Evolutionary conservation across 2,329 filamentous ascomycete genomes (phyloP), one percentile per base, ranked within the genome.

Genomic region (Ophiostoma himal-ulmi): DNA sequence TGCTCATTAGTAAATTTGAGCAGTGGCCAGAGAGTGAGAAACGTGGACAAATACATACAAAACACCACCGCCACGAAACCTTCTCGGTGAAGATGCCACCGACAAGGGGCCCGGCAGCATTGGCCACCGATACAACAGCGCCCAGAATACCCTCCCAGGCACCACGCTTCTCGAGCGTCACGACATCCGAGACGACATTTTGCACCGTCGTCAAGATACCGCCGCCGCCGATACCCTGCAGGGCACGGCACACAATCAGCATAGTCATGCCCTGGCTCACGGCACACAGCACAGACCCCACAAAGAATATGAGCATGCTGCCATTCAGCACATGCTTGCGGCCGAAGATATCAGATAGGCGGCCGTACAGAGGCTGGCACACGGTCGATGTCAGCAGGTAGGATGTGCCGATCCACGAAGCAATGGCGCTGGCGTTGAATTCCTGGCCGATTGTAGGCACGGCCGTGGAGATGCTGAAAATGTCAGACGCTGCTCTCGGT

Each of bases 91-190:
- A 57, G 5, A 57, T 22, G 13, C 52, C 52, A 14, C 52, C 52
- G 22, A 57, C 52, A 57, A 57, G 52, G 13, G 52, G 52, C 2
- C 52, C 52, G 13, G 26, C 22, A 22, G 52, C 52, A 26, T 57
- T 57, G n/a, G 72, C 67, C 5, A 72, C 37, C 0, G 72, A 69
- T 8, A 73, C 72, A 3, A 73, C 71, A 0, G 68, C 72, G 2
- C 73, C 73, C 5, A 74, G 68, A 3, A 74, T 72, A 5, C 73
- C 72, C 34, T 74, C 69, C 13, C 70, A 74, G 5, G 62, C 70
- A 13, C 72, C 73, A 20, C 73, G 69, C 67, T 73, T 57, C 4
- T 73, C 60, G 1, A 74, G 69, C 1, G 73, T 71, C 11, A 74
- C 72, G 2, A 73, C 73, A 20, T 74, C 73, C 2, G 73, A 71